Conservation (phyloP, 768 basidiomycete species). For the Tylopilus balloui region DNA sequence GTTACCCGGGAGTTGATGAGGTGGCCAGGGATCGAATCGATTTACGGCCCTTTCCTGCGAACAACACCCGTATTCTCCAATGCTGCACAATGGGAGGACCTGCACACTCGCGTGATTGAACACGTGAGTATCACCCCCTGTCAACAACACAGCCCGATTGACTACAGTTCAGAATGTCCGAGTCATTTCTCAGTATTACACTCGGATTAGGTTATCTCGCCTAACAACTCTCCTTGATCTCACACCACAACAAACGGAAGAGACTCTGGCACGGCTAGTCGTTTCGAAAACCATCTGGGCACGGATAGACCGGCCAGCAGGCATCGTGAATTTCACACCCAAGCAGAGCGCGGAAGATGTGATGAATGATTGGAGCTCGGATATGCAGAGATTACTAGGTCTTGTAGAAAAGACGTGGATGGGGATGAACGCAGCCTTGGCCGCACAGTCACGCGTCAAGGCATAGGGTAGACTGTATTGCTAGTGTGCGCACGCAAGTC, state of each 20-base stretch:
- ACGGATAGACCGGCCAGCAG: constrained; percentile 86
- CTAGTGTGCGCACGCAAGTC: constrained; percentile 9
- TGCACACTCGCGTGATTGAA: constrained; percentile 94
- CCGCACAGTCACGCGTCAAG: constrained; percentile 66
- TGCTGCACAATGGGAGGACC: constrained; percentile 86
- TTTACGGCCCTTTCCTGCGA: constrained; percentile 82
- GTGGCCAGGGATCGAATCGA: constrained; percentile 88
- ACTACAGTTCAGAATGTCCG: constrained; percentile 75
- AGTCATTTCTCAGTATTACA: constrained; percentile 91
- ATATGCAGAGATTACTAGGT: constrained; percentile 88
- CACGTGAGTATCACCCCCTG: constrained; percentile 57
- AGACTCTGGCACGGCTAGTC: constrained; percentile 83
- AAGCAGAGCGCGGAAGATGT: constrained; percentile 85
- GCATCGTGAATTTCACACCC: constrained; percentile 81
- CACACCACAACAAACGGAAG: constrained; percentile 74
- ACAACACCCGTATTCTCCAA: constrained; percentile 76
- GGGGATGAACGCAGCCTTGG: constrained; percentile 88
- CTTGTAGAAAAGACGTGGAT: constrained; percentile 99
- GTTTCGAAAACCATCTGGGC: constrained; percentile 93
- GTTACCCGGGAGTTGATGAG: constrained; percentile 90
- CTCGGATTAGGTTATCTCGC: constrained; percentile 79
- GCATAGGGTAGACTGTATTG: constrained; percentile 30
- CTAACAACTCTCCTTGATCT: constrained; percentile 87
- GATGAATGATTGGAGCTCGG: constrained; percentile 97
- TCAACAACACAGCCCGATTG: neutral